These are phyloP conservation scores for Arachnopeziza araneosa DNA, from an alignment of 2,329 filamentous ascomycete species.

Conservation along the genomic window DNA sequence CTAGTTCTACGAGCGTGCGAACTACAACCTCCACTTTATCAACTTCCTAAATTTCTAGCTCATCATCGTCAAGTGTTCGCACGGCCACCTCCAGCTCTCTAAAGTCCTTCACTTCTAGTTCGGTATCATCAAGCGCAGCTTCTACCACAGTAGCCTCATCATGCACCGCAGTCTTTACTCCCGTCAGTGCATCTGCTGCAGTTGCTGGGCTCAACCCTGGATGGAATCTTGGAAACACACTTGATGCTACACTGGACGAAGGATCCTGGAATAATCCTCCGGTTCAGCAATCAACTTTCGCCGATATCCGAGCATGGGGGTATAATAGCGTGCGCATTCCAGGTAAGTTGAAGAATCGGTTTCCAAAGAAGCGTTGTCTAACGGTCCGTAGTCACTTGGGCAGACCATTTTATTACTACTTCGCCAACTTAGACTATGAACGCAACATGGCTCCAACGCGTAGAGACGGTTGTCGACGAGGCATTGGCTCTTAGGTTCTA, in stretches of 20 bases:
- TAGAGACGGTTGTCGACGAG: slow-evolving; percentile 52
- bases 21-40: neutral
- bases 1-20: neutral
- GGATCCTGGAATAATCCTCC: slow-evolving; percentile 54
- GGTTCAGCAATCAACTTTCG: slow-evolving; percentile 44
- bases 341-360: slow-evolving; percentile 23
- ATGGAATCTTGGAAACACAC: slow-evolving; percentile 57
- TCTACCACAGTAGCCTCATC: slow-evolving; percentile 1
- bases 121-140: neutral
- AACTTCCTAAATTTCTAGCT: neutral
- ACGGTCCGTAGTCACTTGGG: slow-evolving; percentile 45
- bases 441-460: slow-evolving; percentile 48
- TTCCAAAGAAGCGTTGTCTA: neutral
- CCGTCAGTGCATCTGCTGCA: slow-evolving; percentile 21
- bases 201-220: slow-evolving; percentile 46
- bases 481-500: slow-evolving; percentile 45
- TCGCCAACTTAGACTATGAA: slow-evolving; percentile 51
- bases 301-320: slow-evolving; percentile 45
- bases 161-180: slow-evolving; percentile 19
- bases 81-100: neutral
- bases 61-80: neutral
- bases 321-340: slow-evolving; percentile 55
- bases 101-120: neutral
- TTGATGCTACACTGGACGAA: slow-evolving; percentile 51
- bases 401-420: slow-evolving; percentile 46